Percentiles rank a stretch among this genome's conserved stretches.
Evolutionary conservation across 2,329 filamentous ascomycete genomes (phyloP).

Genomic region (Calonectria pseudoturangicola): DNA sequence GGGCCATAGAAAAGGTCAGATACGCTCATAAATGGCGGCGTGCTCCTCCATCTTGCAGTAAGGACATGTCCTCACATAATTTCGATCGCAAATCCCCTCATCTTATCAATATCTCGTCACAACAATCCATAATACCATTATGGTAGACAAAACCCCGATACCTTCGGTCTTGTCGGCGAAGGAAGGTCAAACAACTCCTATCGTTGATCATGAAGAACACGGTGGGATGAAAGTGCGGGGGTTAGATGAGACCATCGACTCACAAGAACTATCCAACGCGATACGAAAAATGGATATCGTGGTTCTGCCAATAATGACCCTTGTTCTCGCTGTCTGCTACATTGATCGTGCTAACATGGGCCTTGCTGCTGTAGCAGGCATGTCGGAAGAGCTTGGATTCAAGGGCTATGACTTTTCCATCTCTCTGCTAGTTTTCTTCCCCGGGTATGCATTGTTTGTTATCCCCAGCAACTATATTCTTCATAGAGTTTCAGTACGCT

Average conservation of each 20-base stretch:
- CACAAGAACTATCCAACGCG: background rate
- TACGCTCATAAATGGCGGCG: too few species aligned
- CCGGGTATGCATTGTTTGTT: slow-evolving; percentile 21
- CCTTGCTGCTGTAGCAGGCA: slow-evolving; percentile 22
- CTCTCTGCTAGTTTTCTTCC: slow-evolving; percentile 26
- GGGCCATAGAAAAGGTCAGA: too few species aligned
- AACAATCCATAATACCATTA: too few species aligned
- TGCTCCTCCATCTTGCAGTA: too few species aligned
- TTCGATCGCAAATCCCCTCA: too few species aligned
- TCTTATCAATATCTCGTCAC: too few species aligned
- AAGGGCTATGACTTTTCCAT: slow-evolving; percentile 23
- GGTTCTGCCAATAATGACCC: slow-evolving; percentile 11
- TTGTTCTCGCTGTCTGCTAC: slow-evolving; percentile 28
- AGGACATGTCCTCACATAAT: too few species aligned
- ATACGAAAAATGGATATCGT: slow-evolving; percentile 23
- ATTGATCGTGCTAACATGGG: slow-evolving; percentile 30
- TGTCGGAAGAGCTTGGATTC: slow-evolving; percentile 14
- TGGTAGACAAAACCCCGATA: too few species aligned
- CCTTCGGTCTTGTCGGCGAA: background rate
- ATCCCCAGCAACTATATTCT: slow-evolving; percentile 30
- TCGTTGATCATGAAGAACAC: background rate
- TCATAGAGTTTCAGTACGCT: slow-evolving; percentile 12
- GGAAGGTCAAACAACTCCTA: background rate
- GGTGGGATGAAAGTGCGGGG: background rate
- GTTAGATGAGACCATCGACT: background rate